Evolutionary conservation across 2,329 filamentous ascomycete genomes (phyloP), one percentile per base, ranked within the genome.

Genomic region (Arthrobotrys pseudoclavata): DNA sequence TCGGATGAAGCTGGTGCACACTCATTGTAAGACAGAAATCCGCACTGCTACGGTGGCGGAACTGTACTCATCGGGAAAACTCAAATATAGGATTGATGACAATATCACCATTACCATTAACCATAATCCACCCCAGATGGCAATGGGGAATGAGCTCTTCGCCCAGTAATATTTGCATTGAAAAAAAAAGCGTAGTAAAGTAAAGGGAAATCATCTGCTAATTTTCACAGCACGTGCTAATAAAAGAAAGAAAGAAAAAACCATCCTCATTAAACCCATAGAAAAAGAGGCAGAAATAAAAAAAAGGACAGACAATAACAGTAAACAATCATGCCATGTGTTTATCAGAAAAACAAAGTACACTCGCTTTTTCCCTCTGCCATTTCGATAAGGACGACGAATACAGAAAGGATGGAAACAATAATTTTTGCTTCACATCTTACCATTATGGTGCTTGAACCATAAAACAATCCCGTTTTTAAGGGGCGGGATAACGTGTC

Each of bases 141-240:
- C 12, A 70, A 63, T 42, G 20, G 53, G 61, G 20, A 55, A 22
- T 45, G 71, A 69, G 71, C 64, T 64, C 24, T 50, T 34, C 34
- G 70, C 71, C 31, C 71, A 50, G 34, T 52, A 50, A 76, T 76
- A 76, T 76, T 76, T 76, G 63, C 71, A 76, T 64, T 76, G 71
- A 69, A 76, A 37, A 48, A 55, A 29, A 55, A 50, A 61, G 53
- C 3, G 26, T 45, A 60, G 47, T 34, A 57, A 61, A 68, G 15
- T 53, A 57, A 63, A 42, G 37, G 20, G 34, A 47, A 75, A 52
- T 31, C 57, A 40, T 71, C 57, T 63, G 68, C 68, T 71, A 71
- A 71, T 63, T 55, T 57, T 50, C 34, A 60, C 45, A 50, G 61
- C 48, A 74, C 40, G 22, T 45, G 24, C 40, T 48, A 60, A 42